Evolutionary conservation across 108 stramenopile species (phyloP), one percentile per base, ranked within the genome.

Genomic region (Mediolabrus comicus): DNA sequence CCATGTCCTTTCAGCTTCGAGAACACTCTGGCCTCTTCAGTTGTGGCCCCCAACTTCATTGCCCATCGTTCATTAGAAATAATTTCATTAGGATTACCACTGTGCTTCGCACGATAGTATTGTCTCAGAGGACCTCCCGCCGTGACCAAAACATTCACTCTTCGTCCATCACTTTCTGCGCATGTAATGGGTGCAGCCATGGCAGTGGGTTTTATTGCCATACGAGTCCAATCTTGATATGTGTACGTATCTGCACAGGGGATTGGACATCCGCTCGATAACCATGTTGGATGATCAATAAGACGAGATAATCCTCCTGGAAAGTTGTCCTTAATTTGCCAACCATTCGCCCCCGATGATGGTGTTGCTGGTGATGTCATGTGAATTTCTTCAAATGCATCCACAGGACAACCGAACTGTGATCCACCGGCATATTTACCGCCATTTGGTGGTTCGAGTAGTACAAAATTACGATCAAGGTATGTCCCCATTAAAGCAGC

Each of bases 361-460:
- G 60, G 38, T 32, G 57, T 38, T 14, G 53, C 25, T 55, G 33
- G 29, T 51, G 68, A 69, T 59, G 25, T 58, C 54, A 57, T 29
- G 9, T 33, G 43, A 9, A 16, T 26, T 26, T 56, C 51, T 31
- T 63, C 51, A 25, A 69, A 69, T 8, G 68, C 43, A 32, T 69
- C 75, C 1, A 43, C 55, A 0, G 75, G 75, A 56, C 75, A 76
- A 17, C 75, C 75, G 38, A 76, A 76, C 53, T 76, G 75, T 24
- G 53, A 55, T 12, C 55, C 75, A 38, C 38, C 36, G 0, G 58
- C 38, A 67, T 64, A 76, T 32, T 41, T 64, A 11, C 64, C 49
- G 7, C 49, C 63, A 3, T 49, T 27, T 7, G 65, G 57, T 0
- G 77, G 69, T 36, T 78, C 77, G 11, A 65, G 13, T n/a, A 78